Base-by-base conservation (phyloP, 2,329 filamentous ascomycete species). In the Pseudogymnoascus pannorum region DNA sequence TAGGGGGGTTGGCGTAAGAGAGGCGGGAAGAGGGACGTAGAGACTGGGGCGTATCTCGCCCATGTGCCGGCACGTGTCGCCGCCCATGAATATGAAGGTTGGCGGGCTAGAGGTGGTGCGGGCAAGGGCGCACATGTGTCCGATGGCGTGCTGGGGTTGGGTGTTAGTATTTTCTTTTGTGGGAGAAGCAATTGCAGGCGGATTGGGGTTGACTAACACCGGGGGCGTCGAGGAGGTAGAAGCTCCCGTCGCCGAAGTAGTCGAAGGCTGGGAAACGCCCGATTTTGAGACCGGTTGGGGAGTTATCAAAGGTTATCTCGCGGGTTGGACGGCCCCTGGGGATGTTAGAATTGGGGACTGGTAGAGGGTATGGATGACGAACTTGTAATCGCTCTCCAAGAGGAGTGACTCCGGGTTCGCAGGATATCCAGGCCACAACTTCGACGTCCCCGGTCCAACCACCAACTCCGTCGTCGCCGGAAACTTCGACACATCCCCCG, bases 201-300 rank as follows among this genome's bases (percentile, higher is more conserved):
- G n/a, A n/a, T n/a, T n/a, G n/a, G n/a, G n/a, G n/a, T n/a, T n/a
- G n/a, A n/a, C 38, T 42, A 22, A 42, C 38, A 42, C 71, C 71
- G 0, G 71, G 67, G 2, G 77, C 75, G 64, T 81, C 73, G 26
- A 85, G 73, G 1, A 85, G 72, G 66, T 82, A 83, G 65, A 85
- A 82, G 20, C 72, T 76, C 1, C 81, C 82, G 66, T 85, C 81
- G 5, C 75, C 75, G 60, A 82, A 84, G 66, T 77, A 84, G 66
- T 84, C 81, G 36, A 72, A 70, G 1, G 79, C 78, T 35, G 72
- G 67, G 66, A 80, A 81, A 7, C 74, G 67, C 1, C 77, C 79
- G 18, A 81, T 76, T 62, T 75, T 73, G 2, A 77, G 61, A 4
- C 65, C 68, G 18, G 38, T 42, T 42, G 38, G 9, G 38, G 18